Base-by-base conservation (phyloP, 192 early-diverging fungal genomes). In the Coemansia sp. region DNA sequence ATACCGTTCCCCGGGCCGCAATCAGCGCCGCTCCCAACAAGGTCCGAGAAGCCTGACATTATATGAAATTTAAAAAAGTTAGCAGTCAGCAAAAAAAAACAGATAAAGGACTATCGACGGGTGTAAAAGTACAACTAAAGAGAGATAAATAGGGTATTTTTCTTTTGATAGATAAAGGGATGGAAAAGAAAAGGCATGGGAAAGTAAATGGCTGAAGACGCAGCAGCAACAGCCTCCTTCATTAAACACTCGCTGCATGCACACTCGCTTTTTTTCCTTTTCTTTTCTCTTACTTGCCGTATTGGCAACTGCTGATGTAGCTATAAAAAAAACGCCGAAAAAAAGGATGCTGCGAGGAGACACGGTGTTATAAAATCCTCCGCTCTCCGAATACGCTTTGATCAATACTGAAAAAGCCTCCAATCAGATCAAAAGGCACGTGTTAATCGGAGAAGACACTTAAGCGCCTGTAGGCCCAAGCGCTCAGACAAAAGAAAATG, bases 1-100 rank as follows among this genome's bases (percentile, higher is more conserved):
- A 95, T 87, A 14, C 92, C 87, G 69, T 93, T 96, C 15, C 84
- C 85, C n/a, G 90, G 90, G 6, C 90, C 91, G 66, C 91, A 92
- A 51, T 92, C 91, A 51, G 90, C 89, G 53, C 87, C 90, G 41
- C 79, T 80, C 15, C 84, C 76, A 71, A 88, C 87, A 9, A 91
- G 76, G 58, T 88, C 79, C 51, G 87, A 86, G 43, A 91, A 85
- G 48, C 85, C 85, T 4, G 81, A 84, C 85, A 86, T 86, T 75
- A 36, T 33, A 20, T 37, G 5, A 2, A 35, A n/a, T 60, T 37
- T 34, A 8, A 48, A 48, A 15, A 34, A 18, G 48, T 33, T 61
- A 28, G 48, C 34, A 43, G 36, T 15, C n/a, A 39, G 11, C 37
- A 51, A 22, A 65, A 22, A 5, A 53, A 51, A 22, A 59, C 15